Conservation (phyloP, 176 grass and related monocot species). For the Oropetium thomaeum region DNA sequence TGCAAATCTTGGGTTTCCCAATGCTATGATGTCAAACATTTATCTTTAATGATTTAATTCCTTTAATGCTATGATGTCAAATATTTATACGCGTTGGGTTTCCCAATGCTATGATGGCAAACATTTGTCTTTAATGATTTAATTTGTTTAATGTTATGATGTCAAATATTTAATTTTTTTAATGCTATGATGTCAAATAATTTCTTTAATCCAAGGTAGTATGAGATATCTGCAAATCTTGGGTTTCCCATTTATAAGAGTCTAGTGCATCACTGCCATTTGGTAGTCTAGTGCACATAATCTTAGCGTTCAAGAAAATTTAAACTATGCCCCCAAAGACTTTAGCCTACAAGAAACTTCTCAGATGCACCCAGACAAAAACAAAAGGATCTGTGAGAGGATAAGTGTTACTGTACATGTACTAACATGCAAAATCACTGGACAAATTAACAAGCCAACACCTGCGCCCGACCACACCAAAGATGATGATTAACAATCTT, state of each 20-base stretch:
- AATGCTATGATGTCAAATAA: no score
- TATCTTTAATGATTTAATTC: no score
- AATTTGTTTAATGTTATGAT: no score
- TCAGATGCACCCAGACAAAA: not conserved
- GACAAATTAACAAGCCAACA: constrained; percentile 3
- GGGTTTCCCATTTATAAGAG: no score
- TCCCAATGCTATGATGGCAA: no score
- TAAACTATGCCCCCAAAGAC: not conserved
- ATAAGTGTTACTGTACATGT: not conserved
- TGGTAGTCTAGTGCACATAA: not conserved
- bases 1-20: not conserved
- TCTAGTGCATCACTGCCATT: not conserved
- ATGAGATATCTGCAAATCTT: no score
- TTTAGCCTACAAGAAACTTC: not conserved
- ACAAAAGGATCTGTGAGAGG: not conserved
- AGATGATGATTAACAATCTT: not conserved
- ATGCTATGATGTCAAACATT: no score
- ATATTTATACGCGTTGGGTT: no score
- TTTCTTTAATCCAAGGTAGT: no score
- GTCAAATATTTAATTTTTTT: no score
- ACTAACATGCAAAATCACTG: not conserved
- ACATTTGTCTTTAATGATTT: no score
- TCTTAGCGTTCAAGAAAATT: not conserved
- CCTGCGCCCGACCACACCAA: not conserved
- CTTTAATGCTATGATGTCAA: no score